Evolutionary conservation across 2,329 filamentous ascomycete genomes (phyloP), one percentile per base, ranked within the genome.

Genomic region (Pseudocercospora cruenta): DNA sequence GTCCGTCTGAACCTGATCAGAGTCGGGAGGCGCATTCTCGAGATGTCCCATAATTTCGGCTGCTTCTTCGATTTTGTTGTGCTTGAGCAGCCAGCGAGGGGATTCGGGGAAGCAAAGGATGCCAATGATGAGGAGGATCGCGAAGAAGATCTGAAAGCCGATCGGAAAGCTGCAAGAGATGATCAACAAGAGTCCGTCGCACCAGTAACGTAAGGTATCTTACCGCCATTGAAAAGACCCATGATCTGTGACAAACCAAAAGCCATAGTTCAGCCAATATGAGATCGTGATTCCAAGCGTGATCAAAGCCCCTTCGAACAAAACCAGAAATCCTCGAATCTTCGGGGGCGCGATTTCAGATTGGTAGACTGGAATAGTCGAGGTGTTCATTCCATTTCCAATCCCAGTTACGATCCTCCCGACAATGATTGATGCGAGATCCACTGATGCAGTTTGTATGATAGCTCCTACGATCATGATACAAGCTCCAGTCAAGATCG

Each of bases 301-400:
- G 63, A 85, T 84, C 72, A 84, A 93, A 0, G 94, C 94, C 75
- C 97, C 97, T 78, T 98, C 94, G 72, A 98, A 97, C 77, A 94
- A 97, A 21, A 94, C 94, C 67, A 98, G 85, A 80, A 94, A 94
- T 66, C 94, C 94, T 74, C 94, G 87, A 79, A 96, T 97, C 76
- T 97, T 94, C 2, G 94, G 92, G 39, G 94, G 94, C 49, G 94
- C 97, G 74, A 82, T 83, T 64, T 83, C 81, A 14, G 80, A 81
- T 69, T 83, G 81, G 66, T 81, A 82, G 33, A 82, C 79, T 2
- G 81, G 81, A 2, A 83, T 81, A 19, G 81, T 81, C 62, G 55
- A 60, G 0, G 70, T 71, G 28, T 70, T 70, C 69, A 71, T 70
- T 22, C 83, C 74, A 65, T 78, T 78, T 9, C 81, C 81, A 43